Evolutionary conservation across 305 asterid species (phyloP), one percentile per base, ranked within the genome.

Genomic region (Fraxinus greggii): DNA sequence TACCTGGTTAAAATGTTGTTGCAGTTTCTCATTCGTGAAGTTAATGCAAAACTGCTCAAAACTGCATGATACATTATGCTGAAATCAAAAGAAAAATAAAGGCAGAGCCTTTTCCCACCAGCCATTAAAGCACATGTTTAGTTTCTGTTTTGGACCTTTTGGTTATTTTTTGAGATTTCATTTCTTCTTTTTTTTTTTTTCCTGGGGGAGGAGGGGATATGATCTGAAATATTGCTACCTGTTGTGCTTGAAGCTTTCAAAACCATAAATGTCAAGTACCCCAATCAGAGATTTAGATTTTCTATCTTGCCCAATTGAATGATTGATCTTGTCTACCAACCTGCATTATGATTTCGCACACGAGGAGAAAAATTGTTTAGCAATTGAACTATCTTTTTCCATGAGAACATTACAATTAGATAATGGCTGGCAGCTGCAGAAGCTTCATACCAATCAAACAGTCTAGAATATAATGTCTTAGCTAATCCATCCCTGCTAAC

Each of bases 1-100:
- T 78, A 95, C 98, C 99, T 95, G 99, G 89, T 96, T 96, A 90
- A 96, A 96, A 84, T 96, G 99, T 81, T 96, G 98, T 79, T 94
- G 99, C 85, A 96, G 90, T 92, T 94, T 96, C 93, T 96, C 99
- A 82, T 96, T 96, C 15, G 99, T 96, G 85, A 90, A 95, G 84
- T 95, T 95, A 86, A 95, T 95, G 92, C 99, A 95, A 84, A 95
- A 95, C 86, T 95, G 99, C 89, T 95, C 99, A 85, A 95, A 94
- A 89, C 99, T 96, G 94, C 93, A 90, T 21, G 80, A 81, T 65
- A 85, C 61, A 61, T 78, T 81, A 76, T 84, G 86, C 79, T 72
- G 82, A 81, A 81, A 80, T 85, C 73, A 86, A 65, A 82, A 77
- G 75, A 82, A 79, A 79, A 83, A 59, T 78, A 83, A 83, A 38